Evolutionary conservation across 495 filamentous ascomycete genomes (phyloP).

Genomic region (Lophiotrema nucula): DNA sequence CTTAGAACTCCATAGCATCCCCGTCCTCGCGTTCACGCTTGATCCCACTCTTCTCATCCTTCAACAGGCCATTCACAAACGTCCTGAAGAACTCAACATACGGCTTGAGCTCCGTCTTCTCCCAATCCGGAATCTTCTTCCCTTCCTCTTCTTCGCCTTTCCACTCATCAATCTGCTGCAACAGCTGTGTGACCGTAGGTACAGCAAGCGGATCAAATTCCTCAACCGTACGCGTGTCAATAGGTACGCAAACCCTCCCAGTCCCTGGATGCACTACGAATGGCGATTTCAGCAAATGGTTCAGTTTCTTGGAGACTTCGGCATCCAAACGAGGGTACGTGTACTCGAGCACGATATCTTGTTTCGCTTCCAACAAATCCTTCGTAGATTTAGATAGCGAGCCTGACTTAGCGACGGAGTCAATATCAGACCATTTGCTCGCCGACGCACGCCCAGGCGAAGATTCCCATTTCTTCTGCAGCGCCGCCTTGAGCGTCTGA

Average conservation of each 20-base stretch:
- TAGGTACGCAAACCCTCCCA: slow-evolving; percentile 91
- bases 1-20: slow-evolving; percentile 61
- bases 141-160: slow-evolving; percentile 43
- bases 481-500: slow-evolving; percentile 64
- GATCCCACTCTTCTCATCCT: slow-evolving; percentile 72
- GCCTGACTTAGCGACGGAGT: slow-evolving; percentile 72
- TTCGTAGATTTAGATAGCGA: slow-evolving; percentile 64
- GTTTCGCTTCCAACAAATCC: slow-evolving; percentile 80
- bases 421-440: slow-evolving; percentile 91
- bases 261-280: slow-evolving; percentile 97
- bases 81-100: slow-evolving; percentile 86
- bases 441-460: slow-evolving; percentile 69
- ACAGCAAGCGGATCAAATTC: slow-evolving; percentile 84
- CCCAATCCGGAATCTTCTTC: slow-evolving; percentile 75
- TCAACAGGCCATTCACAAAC: slow-evolving; percentile 75
- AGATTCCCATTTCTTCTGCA: slow-evolving; percentile 88
- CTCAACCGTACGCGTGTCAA: slow-evolving; percentile 66
- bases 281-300: slow-evolving; percentile 93
- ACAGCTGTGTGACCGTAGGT: slow-evolving; percentile 76
- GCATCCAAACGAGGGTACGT: slow-evolving; percentile 97
- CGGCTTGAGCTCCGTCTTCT: slow-evolving; percentile 92
- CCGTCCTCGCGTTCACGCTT: slow-evolving; percentile 69
- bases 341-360: slow-evolving; percentile 93
- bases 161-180: slow-evolving; percentile 68
- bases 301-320: slow-evolving; percentile 94